Evolutionary conservation across 441 rosid genomes (phyloP).

Genomic region (Croton setiger): DNA sequence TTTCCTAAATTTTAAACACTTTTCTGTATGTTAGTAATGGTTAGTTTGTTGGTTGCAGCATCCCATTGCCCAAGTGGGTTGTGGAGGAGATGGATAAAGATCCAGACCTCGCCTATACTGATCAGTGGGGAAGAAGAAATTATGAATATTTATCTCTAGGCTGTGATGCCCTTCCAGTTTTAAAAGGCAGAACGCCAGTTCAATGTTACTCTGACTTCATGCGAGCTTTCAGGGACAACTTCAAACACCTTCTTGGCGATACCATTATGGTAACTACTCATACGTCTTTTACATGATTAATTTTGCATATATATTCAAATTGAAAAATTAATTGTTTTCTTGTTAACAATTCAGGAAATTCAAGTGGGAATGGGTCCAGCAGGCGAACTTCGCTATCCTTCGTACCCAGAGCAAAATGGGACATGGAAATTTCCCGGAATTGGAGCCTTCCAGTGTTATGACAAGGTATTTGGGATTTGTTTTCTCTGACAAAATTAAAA

Average conservation of each 20-base stretch:
- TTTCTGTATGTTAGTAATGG: background rate
- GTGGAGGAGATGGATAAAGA: slow-evolving; percentile 67
- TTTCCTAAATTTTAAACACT: no score
- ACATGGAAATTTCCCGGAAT: slow-evolving; percentile 94
- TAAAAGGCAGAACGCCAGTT: slow-evolving; percentile 76
- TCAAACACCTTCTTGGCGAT: slow-evolving; percentile 73
- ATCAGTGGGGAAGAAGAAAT: slow-evolving; percentile 96
- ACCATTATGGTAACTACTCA: slow-evolving; percentile 66
- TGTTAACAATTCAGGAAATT: slow-evolving; percentile 55
- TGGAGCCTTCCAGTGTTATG: slow-evolving; percentile 94
- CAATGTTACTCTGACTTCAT: slow-evolving; percentile 90
- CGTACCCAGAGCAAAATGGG: slow-evolving; percentile 79
- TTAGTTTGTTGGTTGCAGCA: slow-evolving; percentile 34
- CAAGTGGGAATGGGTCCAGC: slow-evolving; percentile 99
- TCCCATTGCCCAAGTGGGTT: slow-evolving; percentile 87
- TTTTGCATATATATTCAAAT: background rate
- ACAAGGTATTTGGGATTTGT: slow-evolving; percentile 42
- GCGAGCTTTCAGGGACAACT: slow-evolving; percentile 84
- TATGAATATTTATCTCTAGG: slow-evolving; percentile 82
- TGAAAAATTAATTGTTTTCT: background rate
- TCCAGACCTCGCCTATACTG: slow-evolving; percentile 75
- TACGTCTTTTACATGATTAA: no score
- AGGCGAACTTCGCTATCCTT: slow-evolving; percentile 88
- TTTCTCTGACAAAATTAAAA: background rate
- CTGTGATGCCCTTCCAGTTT: slow-evolving; percentile 71